A percentile compares a stretch with the other conserved stretches of the same genome.
Evolutionary conservation across 306 rosid species (phyloP).

Genomic region (Quercus alba): DNA sequence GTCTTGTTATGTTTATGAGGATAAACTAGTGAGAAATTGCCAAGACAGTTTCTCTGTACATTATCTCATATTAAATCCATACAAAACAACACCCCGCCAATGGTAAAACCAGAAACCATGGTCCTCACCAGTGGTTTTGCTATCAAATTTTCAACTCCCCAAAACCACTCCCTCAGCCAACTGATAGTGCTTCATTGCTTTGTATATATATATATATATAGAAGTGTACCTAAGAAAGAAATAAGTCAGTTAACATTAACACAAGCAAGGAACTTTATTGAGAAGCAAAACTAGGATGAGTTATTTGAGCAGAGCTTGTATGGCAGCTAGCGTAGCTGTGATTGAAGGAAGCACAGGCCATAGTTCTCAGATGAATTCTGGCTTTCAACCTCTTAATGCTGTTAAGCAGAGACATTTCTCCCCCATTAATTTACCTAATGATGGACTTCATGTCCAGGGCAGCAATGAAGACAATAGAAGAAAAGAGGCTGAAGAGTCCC

Average conservation of each 20-base stretch:
- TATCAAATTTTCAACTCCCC: not conserved
- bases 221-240: not conserved
- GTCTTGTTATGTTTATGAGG: not conserved
- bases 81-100: slow-evolving; percentile 11
- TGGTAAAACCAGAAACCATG: slow-evolving; percentile 19
- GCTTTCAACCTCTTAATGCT: not conserved
- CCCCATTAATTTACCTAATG: not conserved
- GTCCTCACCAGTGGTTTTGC: slow-evolving; percentile 4
- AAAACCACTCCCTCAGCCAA: slow-evolving; percentile 3
- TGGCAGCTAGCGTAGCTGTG: not conserved
- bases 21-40: not conserved
- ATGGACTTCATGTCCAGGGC: not conserved
- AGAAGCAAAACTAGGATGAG: not conserved
- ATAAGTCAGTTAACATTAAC: not conserved
- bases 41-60: not conserved
- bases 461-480: not conserved
- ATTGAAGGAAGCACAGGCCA: not conserved
- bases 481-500: slow-evolving; percentile 20
- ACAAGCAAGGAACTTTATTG: not conserved
- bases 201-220: not conserved
- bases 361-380: not conserved
- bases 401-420: not conserved
- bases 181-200: not conserved
- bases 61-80: not conserved
- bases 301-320: slow-evolving; percentile 3